Evolutionary conservation across 2,329 filamentous ascomycete species (phyloP).

Genomic region (Aspergillus sp.): DNA sequence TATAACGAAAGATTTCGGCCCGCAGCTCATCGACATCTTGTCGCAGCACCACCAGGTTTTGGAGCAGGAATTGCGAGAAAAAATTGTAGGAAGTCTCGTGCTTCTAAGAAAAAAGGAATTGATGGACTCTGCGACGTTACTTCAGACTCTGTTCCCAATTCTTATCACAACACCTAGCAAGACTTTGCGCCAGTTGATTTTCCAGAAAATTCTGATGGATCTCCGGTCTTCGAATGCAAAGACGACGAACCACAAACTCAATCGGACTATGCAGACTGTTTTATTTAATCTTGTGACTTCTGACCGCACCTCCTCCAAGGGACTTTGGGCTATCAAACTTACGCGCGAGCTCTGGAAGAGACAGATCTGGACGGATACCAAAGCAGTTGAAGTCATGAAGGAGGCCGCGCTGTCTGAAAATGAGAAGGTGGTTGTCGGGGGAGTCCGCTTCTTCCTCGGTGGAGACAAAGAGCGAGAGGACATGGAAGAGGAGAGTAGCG

Average conservation of each 20-base stretch:
- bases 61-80: conserved; percentile 83
- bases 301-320: conserved; percentile 80
- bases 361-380: conserved; percentile 92
- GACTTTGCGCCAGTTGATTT: conserved; percentile 76
- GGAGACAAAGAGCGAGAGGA: conserved; percentile 96
- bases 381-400: conserved; percentile 97
- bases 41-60: conserved; percentile 78
- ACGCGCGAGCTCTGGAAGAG: conserved; percentile 95
- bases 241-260: conserved; percentile 85
- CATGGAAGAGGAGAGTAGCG: conserved; percentile 82
- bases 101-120: conserved; percentile 88
- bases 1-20: conserved; percentile 72
- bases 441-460: conserved; percentile 90
- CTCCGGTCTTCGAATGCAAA: conserved; percentile 85
- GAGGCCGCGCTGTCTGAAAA: conserved; percentile 86
- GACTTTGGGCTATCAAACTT: conserved; percentile 93
- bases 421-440: conserved; percentile 85
- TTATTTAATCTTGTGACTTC: conserved; percentile 88
- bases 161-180: conserved; percentile 92
- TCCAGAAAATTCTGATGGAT: conserved; percentile 89
- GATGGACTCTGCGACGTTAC: conserved; percentile 77
- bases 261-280: conserved; percentile 88
- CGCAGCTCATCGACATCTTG: conserved; percentile 78
- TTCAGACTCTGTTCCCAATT: conserved; percentile 93
- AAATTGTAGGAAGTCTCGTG: conserved; percentile 87